Base-by-base conservation (phyloP, 2,329 filamentous ascomycete genomes). In the Stagonosporopsis vannaccii region DNA sequence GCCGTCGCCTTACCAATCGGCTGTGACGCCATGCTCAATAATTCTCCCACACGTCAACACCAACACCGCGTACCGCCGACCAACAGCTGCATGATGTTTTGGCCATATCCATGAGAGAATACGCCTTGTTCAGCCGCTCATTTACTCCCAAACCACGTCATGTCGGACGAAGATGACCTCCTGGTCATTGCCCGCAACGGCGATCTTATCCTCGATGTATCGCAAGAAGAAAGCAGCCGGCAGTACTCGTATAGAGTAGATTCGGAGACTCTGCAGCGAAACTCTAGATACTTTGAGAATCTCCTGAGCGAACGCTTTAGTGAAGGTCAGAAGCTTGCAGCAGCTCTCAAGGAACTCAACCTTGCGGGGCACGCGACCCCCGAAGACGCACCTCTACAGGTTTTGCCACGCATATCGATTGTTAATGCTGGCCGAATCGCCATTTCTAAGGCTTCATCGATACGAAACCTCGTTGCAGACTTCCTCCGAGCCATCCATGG, bases 391-490 rank as follows among this genome's bases (percentile, higher is more conserved):
- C 79, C 81, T 9, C 65, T 77, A 8, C 62, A 72, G 1, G 81
- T 85, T 28, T 79, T 92, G n/a, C 89, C 90, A 2, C 80, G 81
- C 70, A 81, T 92, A 50, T 66, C 77, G 39, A 88, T 92, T 65
- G 77, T 82, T 2, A 87, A 92, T 65, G 84, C 91, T 28, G 90
- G 91, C 57, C 84, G 87, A 58, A 88, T 87, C 20, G 90, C 88
- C 7, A 87, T 87, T 13, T 90, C 88, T 4, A 79, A 77, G 45
- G 82, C 81, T 30, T 81, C 84, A 11, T 81, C 83, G 7, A 83
- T 89, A 30, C 86, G 88, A 61, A 78, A 78, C 6, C 80, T 85
- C n/a, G 85, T 90, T 61, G 82, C 82, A 44, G 90, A 91, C 69
- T 85, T 92, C 64, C 76, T 92, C 22, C 79, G 82, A 17, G 84